Evolutionary conservation across 306 rosid genomes (phyloP), one percentile per base, ranked within the genome.

Genomic region (Glycine latifolia): DNA sequence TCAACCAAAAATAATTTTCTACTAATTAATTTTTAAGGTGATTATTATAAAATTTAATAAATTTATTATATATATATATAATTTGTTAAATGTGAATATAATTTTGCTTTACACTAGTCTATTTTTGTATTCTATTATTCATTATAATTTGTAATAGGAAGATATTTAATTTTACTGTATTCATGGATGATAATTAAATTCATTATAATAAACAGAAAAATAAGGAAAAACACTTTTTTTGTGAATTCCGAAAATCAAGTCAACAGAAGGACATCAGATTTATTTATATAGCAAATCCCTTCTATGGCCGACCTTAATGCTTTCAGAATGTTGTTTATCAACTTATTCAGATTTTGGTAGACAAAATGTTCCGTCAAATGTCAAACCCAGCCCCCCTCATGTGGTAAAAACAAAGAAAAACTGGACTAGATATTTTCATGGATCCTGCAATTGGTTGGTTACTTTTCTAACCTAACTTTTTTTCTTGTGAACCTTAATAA

Each of bases 281-380:
- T 26, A 26, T 26, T 10, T 3, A 6, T 13, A 66, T 0, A 14
- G 3, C 31, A 3, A 16, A 46, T 7, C 14, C 16, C 10, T 74
- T 31, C 10, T 7, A 63, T 63, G 81, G 81, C 63, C 62, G 65
- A 77, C 73, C 81, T 50, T 6, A 49, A n/a, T 77, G 71, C 49
- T 61, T 61, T 60, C 47, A 76, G 43, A 54, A 35, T n/a, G n/a
- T 52, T 49, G n/a, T 17, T 16, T 3, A 67, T n/a, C 0, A 3
- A 6, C 31, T 8, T 33, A 9, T 16, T 16, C 3, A 44, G 55
- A 67, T 3, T 46, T 68, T 68, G 7, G 55, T 44, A 10, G 73
- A 68, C 55, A 68, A 67, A 37, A 68, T 68, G 73, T 46, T 44
- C 5, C 4, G 55, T 68, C 73, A 68, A 46, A 68, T 68, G 41